These are phyloP conservation scores for Rhodotorula taiwanensis DNA, from an alignment of 768 basidiomycete species.

Conservation along the genomic window DNA sequence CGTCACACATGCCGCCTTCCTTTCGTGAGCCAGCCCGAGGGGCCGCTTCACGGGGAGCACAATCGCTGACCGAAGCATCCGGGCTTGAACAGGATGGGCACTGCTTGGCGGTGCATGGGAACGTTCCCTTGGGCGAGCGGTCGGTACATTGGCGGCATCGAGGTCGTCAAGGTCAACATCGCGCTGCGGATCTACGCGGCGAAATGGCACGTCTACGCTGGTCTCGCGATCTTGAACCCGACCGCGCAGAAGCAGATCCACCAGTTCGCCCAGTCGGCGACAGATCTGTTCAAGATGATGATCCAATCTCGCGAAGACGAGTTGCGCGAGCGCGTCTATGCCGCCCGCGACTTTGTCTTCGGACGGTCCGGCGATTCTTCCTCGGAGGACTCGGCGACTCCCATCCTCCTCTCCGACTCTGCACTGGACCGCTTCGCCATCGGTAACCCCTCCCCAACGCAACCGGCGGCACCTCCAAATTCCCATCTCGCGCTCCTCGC, in stretches of 20 bases:
- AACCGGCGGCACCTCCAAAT: conserved; percentile 53
- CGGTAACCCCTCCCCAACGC: conserved; percentile 48
- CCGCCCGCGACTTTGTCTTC: conserved; percentile 71
- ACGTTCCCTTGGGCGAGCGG: conserved; percentile 90
- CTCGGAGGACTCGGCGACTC: conserved; percentile 45
- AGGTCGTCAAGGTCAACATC: conserved; percentile 96
- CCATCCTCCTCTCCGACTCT: conserved; percentile 75
- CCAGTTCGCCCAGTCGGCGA: conserved; percentile 75
- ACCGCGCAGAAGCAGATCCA: conserved; percentile 79
- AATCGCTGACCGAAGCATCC: not conserved
- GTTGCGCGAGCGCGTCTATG: conserved; percentile 65
- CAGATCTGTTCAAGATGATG: conserved; percentile 95
- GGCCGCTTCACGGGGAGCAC: too few species aligned
- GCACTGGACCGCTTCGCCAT: conserved; percentile 85
- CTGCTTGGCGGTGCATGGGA: conserved; percentile 73
- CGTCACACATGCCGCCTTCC: conserved; percentile 93
- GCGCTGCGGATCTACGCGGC: conserved; percentile 92
- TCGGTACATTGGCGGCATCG: conserved; percentile 91
- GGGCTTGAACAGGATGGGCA: conserved; percentile 71
- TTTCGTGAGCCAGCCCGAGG: conserved; percentile 69
- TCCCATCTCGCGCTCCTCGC: conserved; percentile 89
- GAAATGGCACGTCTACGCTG: conserved; percentile 98
- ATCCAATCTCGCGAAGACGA: conserved; percentile 54
- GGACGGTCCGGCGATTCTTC: conserved; percentile 42
- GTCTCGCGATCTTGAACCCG: conserved; percentile 95